Evolutionary conservation across 306 rosid species (phyloP), one percentile per base, ranked within the genome.

Genomic region (Lotus japonicus): DNA sequence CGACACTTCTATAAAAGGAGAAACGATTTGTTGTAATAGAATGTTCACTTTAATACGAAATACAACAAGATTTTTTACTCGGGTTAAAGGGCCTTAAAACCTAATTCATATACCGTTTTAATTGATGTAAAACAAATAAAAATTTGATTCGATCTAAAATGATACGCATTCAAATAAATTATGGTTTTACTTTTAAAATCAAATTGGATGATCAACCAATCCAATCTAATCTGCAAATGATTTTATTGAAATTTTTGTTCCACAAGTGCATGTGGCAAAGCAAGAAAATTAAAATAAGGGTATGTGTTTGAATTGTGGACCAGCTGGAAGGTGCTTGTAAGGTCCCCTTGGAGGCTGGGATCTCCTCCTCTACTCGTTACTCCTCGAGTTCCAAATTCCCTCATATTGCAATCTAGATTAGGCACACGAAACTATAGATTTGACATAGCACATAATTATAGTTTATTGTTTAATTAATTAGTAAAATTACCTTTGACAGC

Each of bases 311-410:
- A 14, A 28, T 38, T 65, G 75, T 45, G 10, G 70, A 60, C 17
- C 50, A 21, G 68, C 23, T 42, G 50, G 81, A 70, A 62, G 81
- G 53, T 77, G 80, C 11, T 68, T 68, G 41, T 43, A 64, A 76
- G 76, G 58, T 63, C 55, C 68, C 63, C 7, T 31, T 31, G 6
- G 36, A 7, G 36, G 36, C 64, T 71, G 78, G 70, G 78, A 66
- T 66, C 61, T 71, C 60, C n/a, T 58, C 69, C 69, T 71, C 71
- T 56, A 70, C 58, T 65, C 36, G 58, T 38, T 71, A 58, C 35
- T 71, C 78, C 82, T 78, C 74, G 82, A 78, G 82, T 54, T 75
- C 74, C 78, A 70, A 79, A 73, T 73, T 73, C 67, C 36, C 48
- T 72, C 66, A 42, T 7, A 64, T 66, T 63, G 46, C 58, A 64